Conservation (phyloP, 495 filamentous ascomycete genomes). For the Beverwykella pulmonaria region DNA sequence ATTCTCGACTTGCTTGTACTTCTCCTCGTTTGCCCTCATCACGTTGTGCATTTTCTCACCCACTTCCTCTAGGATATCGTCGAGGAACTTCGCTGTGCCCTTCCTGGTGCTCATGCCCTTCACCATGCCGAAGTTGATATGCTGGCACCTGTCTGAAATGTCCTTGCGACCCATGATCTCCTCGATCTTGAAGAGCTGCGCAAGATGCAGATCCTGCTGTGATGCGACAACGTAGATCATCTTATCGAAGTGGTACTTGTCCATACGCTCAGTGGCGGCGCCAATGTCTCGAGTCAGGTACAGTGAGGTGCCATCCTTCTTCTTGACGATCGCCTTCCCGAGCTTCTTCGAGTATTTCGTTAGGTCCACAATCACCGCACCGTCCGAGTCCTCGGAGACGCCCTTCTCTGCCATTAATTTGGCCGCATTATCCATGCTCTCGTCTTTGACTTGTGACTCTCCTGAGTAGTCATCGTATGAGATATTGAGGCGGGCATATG, state of each 20-base stretch:
- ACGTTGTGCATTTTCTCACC: slow-evolving; percentile 73
- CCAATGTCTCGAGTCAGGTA: slow-evolving; percentile 77
- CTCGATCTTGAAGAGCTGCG: slow-evolving; percentile 70
- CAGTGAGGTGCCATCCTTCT: slow-evolving; percentile 67
- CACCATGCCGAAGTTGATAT: slow-evolving; percentile 76
- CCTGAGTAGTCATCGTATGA: slow-evolving; percentile 91
- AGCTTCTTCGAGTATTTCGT: slow-evolving; percentile 81
- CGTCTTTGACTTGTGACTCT: slow-evolving; percentile 82
- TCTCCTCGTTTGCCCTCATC: slow-evolving; percentile 65
- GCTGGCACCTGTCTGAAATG: slow-evolving; percentile 62
- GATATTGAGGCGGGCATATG: slow-evolving; percentile 65
- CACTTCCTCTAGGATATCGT: slow-evolving; percentile 66
- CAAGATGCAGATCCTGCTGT: slow-evolving; percentile 73
- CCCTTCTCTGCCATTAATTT: slow-evolving; percentile 68
- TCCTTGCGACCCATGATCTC: slow-evolving; percentile 69
- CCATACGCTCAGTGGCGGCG: slow-evolving; percentile 63
- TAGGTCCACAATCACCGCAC: slow-evolving; percentile 87
- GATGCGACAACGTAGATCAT: slow-evolving; percentile 76
- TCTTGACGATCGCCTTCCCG: slow-evolving; percentile 68
- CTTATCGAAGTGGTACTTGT: slow-evolving; percentile 69
- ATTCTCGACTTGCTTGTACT: slow-evolving; percentile 66
- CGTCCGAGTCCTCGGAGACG: slow-evolving; percentile 80
- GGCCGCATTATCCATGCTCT: slow-evolving; percentile 73
- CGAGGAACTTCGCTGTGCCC: slow-evolving; percentile 71
- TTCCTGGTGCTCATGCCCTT: slow-evolving; percentile 69